Evolutionary conservation across 2,329 filamentous ascomycete species (phyloP).

Genomic region (Ceratocystis smalleyi): DNA sequence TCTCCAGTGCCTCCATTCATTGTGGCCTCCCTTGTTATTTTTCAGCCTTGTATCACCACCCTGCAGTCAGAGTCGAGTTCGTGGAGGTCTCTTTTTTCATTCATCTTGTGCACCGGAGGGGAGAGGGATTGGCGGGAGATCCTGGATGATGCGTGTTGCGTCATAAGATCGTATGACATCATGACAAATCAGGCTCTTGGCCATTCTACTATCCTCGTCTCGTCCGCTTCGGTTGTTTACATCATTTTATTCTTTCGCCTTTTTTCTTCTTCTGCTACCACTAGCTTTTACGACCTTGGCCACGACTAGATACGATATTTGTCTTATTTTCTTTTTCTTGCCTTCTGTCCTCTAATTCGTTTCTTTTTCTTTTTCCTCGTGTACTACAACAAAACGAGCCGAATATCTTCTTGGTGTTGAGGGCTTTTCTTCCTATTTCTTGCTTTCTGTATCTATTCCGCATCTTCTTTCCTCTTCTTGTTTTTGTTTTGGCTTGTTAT

Average conservation of each 20-base stretch:
- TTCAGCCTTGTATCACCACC: constrained; percentile 16
- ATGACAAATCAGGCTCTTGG: background rate
- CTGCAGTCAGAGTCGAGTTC: constrained; percentile 17
- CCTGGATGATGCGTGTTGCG: background rate
- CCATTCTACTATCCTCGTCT: background rate
- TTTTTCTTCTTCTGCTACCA: constrained; percentile 19
- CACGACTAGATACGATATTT: constrained; percentile 5
- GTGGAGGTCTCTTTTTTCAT: constrained; percentile 18
- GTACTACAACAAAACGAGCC: background rate
- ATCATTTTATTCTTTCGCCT: background rate
- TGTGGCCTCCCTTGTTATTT: constrained; percentile 9
- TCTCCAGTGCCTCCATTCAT: constrained; percentile 4
- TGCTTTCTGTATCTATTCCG: constrained; percentile 6
- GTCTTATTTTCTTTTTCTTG: background rate
- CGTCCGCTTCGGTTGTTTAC: background rate
- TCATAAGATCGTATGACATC: background rate
- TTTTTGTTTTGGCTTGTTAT: constrained; percentile 3
- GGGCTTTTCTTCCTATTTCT: constrained; percentile 17
- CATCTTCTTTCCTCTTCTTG: constrained; percentile 7
- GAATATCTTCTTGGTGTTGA: constrained; percentile 14
- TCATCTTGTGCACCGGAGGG: constrained; percentile 9
- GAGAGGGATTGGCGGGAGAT: background rate
- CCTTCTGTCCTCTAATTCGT: background rate
- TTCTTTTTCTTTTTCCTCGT: constrained; percentile 12
- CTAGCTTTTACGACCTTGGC: constrained; percentile 9